Base-by-base conservation (phyloP, 495 filamentous ascomycete species). In the Annulohypoxylon stygium region DNA sequence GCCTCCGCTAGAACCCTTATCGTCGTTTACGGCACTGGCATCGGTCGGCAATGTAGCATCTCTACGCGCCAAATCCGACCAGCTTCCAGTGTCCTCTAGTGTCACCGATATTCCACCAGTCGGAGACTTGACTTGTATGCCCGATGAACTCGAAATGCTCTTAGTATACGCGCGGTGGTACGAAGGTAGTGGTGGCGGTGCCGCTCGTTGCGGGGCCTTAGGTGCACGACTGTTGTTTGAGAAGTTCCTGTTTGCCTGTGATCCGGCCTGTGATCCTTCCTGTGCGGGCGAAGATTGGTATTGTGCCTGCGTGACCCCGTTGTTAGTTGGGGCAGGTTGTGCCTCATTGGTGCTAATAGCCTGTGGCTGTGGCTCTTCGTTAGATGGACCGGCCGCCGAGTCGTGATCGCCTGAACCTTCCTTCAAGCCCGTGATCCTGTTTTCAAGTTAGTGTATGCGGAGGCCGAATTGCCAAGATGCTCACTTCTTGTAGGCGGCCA, bases 61-160 rank as follows among this genome's bases (percentile, higher is more conserved):
- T 66, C 93, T 90, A 58, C 95, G 90, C 10, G 93, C 93, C 73
- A 98, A 85, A 61, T 97, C 92, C 48, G 90, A 93, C 96, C 95
- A 97, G 73, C 90, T 93, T 45, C 95, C 93, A 4, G 88, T 87
- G 76, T 93, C 94, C 76, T 96, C 93, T 10, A 98, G 86, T 3
- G 95, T 94, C 73, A 98, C 92, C 75, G 97, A 94, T 65, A 97
- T 87, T 7, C 96, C 96, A 62, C 96, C 95, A 10, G 92, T 88
- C 67, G 92, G 91, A 48, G 90, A 92, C 41, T 89, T 88, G 58
- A 93, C 93, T 53, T 90, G 86, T 70, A 88, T 85, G 16, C 82
- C 80, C 39, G 83, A 83, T 54, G 79, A 81, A 57, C 75, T 74
- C 58, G 65, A 63, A 67, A 62, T 73, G 67, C 72, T 85, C 77